Evolutionary conservation across 2,329 filamentous ascomycete species (phyloP), one percentile per base, ranked within the genome.

Genomic region (Tolypocladium ophioglossoides): DNA sequence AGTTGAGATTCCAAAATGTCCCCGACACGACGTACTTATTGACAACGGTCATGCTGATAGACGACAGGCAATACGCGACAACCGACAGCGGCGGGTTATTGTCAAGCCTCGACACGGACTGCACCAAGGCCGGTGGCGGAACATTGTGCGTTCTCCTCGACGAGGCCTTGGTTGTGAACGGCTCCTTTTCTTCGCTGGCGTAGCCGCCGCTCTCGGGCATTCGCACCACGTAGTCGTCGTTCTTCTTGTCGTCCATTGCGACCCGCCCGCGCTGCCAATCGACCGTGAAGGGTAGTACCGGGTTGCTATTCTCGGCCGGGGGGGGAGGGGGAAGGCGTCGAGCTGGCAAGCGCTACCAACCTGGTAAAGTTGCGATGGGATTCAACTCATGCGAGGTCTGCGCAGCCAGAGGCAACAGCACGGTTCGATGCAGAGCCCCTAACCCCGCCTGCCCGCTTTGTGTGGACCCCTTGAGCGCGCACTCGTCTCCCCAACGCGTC

Each of bases 1-100:
- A 96, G 74, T 95, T 96, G 65, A 99, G 75, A 74, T 97, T 99
- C 82, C 95, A 99, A 61, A 86, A 83, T 52, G 81, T 79, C 56
- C 92, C 94, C 11, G 90, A 96, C 48, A 99, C 83, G 58, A 96
- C 91, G 71, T 94, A 99, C 79, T 99, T 99, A 77, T 99, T 99
- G 71, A 95, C 94, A 18, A 96, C 89, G 9, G 94, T 99, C 94
- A 99, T 99, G 71, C 92, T 82, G 68, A 99, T 99, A n/a, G 91
- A 96, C 52, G 92, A 89, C 65, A 87, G 78, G 72, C 94, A 99
- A 78, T 99, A 99, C 49, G 89, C 84, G 60, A 95, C 68, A 63
- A 99, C 88, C 24, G 92, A 91, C 7, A 51, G 37, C 5, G 49
- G 94, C 69, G 48, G 89, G 70, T 84, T 94, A 72, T 91, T 90